Base-by-base conservation (phyloP, 495 filamentous ascomycete species). In the Penicillium ucsense region DNA sequence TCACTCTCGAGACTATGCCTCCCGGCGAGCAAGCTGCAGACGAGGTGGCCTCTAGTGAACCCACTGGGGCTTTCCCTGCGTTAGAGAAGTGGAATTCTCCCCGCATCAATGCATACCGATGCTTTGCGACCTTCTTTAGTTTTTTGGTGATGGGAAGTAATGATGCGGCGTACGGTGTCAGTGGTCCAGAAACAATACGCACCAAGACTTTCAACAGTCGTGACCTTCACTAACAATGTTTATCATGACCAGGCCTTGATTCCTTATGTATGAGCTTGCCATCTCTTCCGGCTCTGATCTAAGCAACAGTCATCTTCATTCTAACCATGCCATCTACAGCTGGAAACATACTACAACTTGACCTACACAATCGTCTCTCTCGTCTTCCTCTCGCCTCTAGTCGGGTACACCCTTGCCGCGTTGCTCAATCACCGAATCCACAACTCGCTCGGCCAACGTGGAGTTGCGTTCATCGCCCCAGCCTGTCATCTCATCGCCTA, bases 91-190 rank as follows among this genome's bases (percentile, higher is more conserved):
- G 89, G 89, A 92, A 95, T 54, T 57, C 76, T 30, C 76, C 85
- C 3, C 63, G 70, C 8, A 70, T 71, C 12, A 92, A 90, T 64
- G 69, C 82, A 8, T 80, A 68, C 52, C 77, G 88, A 11, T 73
- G 80, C 6, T 61, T 81, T 30, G 64, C 82, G 3, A 81, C 83
- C n/a, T 81, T 86, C 53, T 86, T 78, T 72, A 71, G 67, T 40
- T 92, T 95, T 55, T 67, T 88, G 9, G 76, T 87, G 4, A 82
- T 92, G 79, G 89, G 89, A 5, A 74, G 79, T 56, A 92, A 88
- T 61, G 89, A 95, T 70, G 84, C 82, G 12, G 84, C 84, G 2
- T 84, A 84, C 53, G 88, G 88, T 38, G 85, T 87, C 67, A 72
- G 80, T 59, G 9, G 34, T 35, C 34, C 10, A 7, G 34, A 34